Percentiles rank a stretch among this genome's conserved stretches.
phyloP scores from a whole-genome alignment of 1,284 basidiomycete species.

The Kwoniella shivajii region DNA sequence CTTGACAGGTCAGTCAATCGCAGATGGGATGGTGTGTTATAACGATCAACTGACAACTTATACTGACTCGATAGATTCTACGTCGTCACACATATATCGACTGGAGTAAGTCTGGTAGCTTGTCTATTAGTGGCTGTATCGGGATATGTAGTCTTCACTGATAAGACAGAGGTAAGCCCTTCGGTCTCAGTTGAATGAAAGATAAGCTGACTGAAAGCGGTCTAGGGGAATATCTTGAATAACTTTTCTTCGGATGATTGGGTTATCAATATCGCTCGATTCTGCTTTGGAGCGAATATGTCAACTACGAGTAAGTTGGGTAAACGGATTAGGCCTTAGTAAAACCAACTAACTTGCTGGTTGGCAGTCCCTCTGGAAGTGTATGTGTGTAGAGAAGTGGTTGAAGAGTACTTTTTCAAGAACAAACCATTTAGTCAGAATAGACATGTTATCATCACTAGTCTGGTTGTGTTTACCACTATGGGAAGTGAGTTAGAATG shows the following conservation, averaged over 20 bases:
- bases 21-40: too few relatives aligned
- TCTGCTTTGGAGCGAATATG: constrained; percentile 98
- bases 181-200: neutral
- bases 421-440: constrained; percentile 75
- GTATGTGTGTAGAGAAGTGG: constrained; percentile 62
- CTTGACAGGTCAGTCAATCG: constrained; percentile 65
- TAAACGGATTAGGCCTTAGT: too few relatives aligned
- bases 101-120: constrained; percentile 74
- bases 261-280: constrained; percentile 88
- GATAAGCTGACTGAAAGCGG: neutral
- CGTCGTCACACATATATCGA: constrained; percentile 89
- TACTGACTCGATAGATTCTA: constrained; percentile 68
- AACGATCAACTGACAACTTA: neutral
- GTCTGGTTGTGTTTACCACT: constrained; percentile 75
- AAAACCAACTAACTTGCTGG: too few relatives aligned
- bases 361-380: constrained; percentile 46
- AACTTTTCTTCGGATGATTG: constrained; percentile 80
- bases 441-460: constrained; percentile 90
- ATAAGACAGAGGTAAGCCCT: constrained; percentile 70
- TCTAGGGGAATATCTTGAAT: constrained; percentile 82
- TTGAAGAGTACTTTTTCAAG: constrained; percentile 91
- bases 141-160: constrained; percentile 89
- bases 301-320: constrained; percentile 71
- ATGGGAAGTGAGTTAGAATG: constrained; percentile 67
- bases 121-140: constrained; percentile 85